Evolutionary conservation across 345 rosid genomes (phyloP), one percentile per base, ranked within the genome.

Genomic region (Triadica sebifera): DNA sequence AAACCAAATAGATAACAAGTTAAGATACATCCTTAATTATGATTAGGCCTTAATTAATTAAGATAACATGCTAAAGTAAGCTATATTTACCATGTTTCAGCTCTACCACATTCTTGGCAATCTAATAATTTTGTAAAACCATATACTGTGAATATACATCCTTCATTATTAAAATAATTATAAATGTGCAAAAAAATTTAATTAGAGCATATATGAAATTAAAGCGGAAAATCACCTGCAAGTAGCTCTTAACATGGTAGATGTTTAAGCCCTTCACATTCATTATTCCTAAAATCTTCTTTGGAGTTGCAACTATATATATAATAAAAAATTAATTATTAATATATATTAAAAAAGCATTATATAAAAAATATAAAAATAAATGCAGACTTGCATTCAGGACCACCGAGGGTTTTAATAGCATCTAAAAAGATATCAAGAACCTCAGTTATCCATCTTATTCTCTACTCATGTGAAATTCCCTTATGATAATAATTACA

Each of bases 201-300:
- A 22, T 22, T 24, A 24, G 0, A n/a, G 37, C 12, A 24, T 22
- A 3, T 29, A 59, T 16, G 3, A 37, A 63, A 62, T 47, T 11
- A 7, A 50, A 7, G 13, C 1, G 34, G 34, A 29, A 29, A 67
- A 17, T 52, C 41, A 77, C 86, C 82, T 83, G 84, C 80, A 80
- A 83, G 58, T 80, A 82, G 80, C 84, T 80, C 72, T 83, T 80
- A 41, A 83, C 84, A 52, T 83, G 86, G 45, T 75, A 59, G 69
- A 83, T 78, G 43, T 15, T 78, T 51, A 83, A 65, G 56, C 80
- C 84, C 22, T 75, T 12, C 43, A 80, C 84, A 45, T 83, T 75
- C 86, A 83, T 83, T 9, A 78, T 65, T 47, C 69, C 78, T 73
- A 78, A 24, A 59, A 83, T 78, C 19, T 65, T 76, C 78, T 80